Base-by-base conservation (phyloP, 2,329 filamentous ascomycete species). In the Cladosporium halotolerans region DNA sequence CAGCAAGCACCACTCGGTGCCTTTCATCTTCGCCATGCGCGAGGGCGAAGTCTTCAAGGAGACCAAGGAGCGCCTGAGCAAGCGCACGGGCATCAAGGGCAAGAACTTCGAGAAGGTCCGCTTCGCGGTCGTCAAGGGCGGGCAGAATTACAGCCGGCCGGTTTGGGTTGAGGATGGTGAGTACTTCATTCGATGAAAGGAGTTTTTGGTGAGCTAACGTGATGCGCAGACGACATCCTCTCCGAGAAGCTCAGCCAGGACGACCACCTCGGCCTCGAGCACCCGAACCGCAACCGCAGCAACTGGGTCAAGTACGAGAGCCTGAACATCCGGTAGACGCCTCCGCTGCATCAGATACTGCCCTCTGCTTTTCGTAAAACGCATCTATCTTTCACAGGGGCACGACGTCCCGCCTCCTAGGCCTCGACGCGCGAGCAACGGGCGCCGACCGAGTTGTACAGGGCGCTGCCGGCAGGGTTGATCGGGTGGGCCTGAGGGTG, bases 101-200 rank as follows among this genome's bases (percentile, higher is more conserved):
- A 99, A 99, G 77, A 89, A 89, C 60, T 91, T 99, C 62, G 92
- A 99, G 71, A 97, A 97, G 78, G 93, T 99, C 71, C 96, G 95
- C 72, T 96, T 99, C 75, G 88, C 90, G 6, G 72, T 95, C 32
- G 80, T 96, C 33, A 84, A 68, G 78, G 63, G 65, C 14, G 87
- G 68, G 62, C 73, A 62, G 34, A 79, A 82, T 48, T 95, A 88
- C 71, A 83, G 86, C 38, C 89, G 86, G 66, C 86, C 90, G 23
- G 80, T 83, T 55, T 95, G 95, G 73, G 76, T 99, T 44, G 83
- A 86, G 61, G 93, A 97, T 73, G 90, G 92, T 96, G 75, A 77
- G 84, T 69, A 6, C 34, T n/a, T 13, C 8, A 16, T 33, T 8
- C 16, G 34, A 31, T 45, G 32, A n/a, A 6, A 3, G 18, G 8